These are phyloP conservation scores for Kazachstania kunashirensis DNA, from an alignment of 805 yeast genomes.

Conservation along the genomic window DNA sequence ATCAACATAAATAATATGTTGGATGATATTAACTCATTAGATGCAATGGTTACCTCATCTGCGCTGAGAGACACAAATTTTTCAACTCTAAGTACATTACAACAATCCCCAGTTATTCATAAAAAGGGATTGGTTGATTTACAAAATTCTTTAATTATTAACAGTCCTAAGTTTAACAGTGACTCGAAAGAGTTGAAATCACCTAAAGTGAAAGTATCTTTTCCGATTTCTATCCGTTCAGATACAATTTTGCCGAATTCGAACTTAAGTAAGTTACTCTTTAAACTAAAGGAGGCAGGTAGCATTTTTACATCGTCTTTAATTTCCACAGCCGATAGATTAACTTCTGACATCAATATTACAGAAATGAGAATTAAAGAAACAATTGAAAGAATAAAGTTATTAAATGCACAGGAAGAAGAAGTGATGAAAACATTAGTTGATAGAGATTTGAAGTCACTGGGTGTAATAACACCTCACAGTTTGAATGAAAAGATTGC, in stretches of 20 bases:
- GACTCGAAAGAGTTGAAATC: neutral
- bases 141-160: constrained; percentile 1
- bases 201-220: neutral
- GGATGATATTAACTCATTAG: constrained; percentile 19
- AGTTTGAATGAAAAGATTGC: neutral
- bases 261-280: neutral
- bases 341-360: neutral
- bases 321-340: neutral
- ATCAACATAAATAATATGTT: constrained; percentile 9
- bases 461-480: neutral
- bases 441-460: neutral
- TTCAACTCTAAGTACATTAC: constrained; percentile 9
- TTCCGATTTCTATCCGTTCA: too few relatives aligned
- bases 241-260: neutral
- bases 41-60: constrained; percentile 23
- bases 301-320: neutral
- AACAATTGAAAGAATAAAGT: neutral
- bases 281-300: neutral
- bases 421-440: neutral
- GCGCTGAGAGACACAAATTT: constrained; percentile 13
- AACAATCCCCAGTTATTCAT: constrained; percentile 19
- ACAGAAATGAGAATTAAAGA: neutral
- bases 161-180: neutral
- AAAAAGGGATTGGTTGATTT: constrained; percentile 43
- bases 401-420: neutral